These are phyloP conservation scores for Cotoneaster glaucophyllus DNA, from an alignment of 306 rosid genomes.

Conservation along the genomic window DNA sequence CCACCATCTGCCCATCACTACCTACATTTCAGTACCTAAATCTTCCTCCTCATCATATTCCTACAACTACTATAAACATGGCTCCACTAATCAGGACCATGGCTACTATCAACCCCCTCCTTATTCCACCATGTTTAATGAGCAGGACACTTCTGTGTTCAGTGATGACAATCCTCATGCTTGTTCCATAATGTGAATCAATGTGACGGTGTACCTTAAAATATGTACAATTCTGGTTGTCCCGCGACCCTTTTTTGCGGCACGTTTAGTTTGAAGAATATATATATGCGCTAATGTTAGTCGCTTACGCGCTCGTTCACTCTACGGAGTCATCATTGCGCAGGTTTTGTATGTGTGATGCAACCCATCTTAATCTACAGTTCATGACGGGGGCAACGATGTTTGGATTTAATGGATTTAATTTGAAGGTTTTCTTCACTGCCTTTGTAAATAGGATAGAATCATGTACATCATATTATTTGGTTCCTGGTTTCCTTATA, in stretches of 20 bases:
- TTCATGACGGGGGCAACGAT: neutral
- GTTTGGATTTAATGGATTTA: neutral
- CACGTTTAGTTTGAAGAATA: neutral
- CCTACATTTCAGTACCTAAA: constrained; percentile 7
- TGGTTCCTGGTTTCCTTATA: neutral
- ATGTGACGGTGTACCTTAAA: no score
- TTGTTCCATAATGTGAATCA: constrained; percentile 56
- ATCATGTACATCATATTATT: neutral
- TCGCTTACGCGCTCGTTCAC: no score
- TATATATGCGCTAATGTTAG: no score
- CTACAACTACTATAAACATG: constrained; percentile 37
- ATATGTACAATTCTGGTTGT: neutral
- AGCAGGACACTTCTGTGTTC: constrained; percentile 38
- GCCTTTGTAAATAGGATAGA: neutral
- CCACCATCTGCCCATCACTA: neutral
- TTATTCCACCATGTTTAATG: constrained; percentile 31
- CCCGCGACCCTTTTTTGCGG: neutral
- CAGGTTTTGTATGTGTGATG: no score
- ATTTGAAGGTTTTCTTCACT: neutral
- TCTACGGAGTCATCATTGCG: no score
- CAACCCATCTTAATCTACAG: no score
- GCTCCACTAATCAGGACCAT: constrained; percentile 24
- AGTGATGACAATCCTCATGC: constrained; percentile 74
- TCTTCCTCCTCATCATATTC: constrained; percentile 21
- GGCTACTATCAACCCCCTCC: constrained; percentile 38